phyloP scores from a whole-genome alignment of 2,329 filamentous ascomycete genomes.

The Thielaviopsis populi region DNA sequence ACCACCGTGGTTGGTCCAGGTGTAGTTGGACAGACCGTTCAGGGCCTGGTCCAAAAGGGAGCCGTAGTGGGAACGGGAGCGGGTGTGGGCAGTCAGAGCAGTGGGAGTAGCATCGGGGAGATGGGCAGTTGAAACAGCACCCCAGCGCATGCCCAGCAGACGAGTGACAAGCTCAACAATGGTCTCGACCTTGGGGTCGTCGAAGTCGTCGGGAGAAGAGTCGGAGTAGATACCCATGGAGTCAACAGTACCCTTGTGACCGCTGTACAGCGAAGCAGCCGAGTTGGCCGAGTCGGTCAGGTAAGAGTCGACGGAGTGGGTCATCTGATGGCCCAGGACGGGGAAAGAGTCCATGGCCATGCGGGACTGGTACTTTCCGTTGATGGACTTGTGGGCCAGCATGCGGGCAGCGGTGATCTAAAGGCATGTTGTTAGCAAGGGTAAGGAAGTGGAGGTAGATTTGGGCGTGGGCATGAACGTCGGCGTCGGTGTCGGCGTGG shows the following conservation, averaged over 20 bases:
- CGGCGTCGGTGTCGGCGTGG: neutral
- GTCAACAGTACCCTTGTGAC: slow-evolving; percentile 74
- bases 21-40: slow-evolving; percentile 63
- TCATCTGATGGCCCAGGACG: slow-evolving; percentile 78
- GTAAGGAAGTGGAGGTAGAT: neutral
- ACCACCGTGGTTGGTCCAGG: slow-evolving; percentile 59
- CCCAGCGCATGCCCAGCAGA: slow-evolving; percentile 45
- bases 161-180: slow-evolving; percentile 66
- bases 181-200: slow-evolving; percentile 77
- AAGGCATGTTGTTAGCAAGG: neutral
- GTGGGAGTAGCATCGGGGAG: slow-evolving; percentile 72
- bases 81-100: slow-evolving; percentile 57
- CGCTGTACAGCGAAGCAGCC: slow-evolving; percentile 64
- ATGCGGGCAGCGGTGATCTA: slow-evolving; percentile 62
- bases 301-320: slow-evolving; percentile 69
- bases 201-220: slow-evolving; percentile 55
- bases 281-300: slow-evolving; percentile 82
- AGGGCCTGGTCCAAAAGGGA: slow-evolving; percentile 62
- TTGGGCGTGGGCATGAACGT: too few relatives aligned
- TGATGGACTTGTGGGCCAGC: slow-evolving; percentile 67
- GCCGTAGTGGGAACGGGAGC: slow-evolving; percentile 52
- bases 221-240: slow-evolving; percentile 67
- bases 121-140: slow-evolving; percentile 64
- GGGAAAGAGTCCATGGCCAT: slow-evolving; percentile 74
- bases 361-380: slow-evolving; percentile 64